Conservation (phyloP, 2,329 filamentous ascomycete genomes). For the Colletotrichum chlorophyti region DNA sequence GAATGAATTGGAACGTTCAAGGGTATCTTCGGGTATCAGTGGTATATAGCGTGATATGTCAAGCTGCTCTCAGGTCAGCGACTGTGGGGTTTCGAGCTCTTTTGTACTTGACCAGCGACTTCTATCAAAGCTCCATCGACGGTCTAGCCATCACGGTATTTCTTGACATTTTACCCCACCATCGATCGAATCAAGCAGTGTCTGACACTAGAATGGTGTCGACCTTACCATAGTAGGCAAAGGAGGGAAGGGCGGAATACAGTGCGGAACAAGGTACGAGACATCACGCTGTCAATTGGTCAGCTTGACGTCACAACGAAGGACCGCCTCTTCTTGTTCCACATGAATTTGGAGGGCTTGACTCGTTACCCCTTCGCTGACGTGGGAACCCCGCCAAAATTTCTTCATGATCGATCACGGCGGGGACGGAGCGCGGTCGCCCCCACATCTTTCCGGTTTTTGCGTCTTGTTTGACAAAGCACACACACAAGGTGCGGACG, state of each 20-base stretch:
- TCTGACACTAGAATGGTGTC: neutral
- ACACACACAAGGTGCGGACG: no score
- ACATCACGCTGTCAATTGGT: conserved; percentile 12
- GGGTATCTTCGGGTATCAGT: conserved; percentile 8
- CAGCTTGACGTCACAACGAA: conserved; percentile 25
- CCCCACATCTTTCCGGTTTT: conserved; percentile 9
- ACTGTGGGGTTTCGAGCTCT: conserved; percentile 7
- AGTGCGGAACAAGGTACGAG: neutral
- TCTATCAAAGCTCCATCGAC: conserved; percentile 3
- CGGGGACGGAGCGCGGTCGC: no score
- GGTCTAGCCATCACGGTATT: conserved; percentile 3
- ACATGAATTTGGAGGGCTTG: neutral
- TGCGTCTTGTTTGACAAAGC: conserved; percentile 13
- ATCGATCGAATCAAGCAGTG: neutral
- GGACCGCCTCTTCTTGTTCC: neutral
- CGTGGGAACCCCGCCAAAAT: conserved; percentile 13
- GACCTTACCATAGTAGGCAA: neutral
- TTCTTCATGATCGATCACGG: conserved; percentile 9
- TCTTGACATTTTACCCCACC: conserved; percentile 10
- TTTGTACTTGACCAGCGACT: conserved; percentile 14
- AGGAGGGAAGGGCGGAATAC: neutral
- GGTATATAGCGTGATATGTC: neutral
- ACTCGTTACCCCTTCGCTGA: conserved; percentile 8
- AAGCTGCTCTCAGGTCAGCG: fast-evolving
- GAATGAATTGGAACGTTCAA: neutral